Evolutionary conservation across 805 yeast genomes (phyloP).

Genomic region (Brettanomyces bruxellensis): DNA sequence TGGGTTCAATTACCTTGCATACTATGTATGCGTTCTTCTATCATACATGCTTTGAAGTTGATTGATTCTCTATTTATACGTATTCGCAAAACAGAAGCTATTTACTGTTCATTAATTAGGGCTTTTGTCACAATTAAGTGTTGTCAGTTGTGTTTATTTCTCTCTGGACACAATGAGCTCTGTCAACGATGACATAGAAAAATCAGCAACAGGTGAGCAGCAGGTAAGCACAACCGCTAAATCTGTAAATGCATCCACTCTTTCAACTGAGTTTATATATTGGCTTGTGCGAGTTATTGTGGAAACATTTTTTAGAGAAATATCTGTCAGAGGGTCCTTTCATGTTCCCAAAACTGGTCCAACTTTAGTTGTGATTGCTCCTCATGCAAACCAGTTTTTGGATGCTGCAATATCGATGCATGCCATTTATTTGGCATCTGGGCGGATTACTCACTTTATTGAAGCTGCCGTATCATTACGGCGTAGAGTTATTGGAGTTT

Average conservation of each 20-base stretch:
- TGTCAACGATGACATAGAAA: no score
- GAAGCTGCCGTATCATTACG: constrained; percentile 77
- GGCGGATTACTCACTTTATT: constrained; percentile 67
- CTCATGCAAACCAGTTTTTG: constrained; percentile 90
- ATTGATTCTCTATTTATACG: no score
- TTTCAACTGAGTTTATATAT: constrained; percentile 16
- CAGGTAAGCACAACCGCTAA: background rate
- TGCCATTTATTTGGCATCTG: constrained; percentile 56
- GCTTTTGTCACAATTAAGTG: no score
- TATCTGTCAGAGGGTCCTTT: constrained; percentile 81
- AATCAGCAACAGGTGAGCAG: background rate
- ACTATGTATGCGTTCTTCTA: no score
- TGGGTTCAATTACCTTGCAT: no score
- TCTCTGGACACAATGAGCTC: no score
- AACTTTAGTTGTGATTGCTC: constrained; percentile 89
- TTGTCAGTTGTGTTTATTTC: no score
- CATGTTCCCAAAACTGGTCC: constrained; percentile 65
- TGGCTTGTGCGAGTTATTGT: constrained; percentile 22
- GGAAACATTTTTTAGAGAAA: constrained; percentile 75
- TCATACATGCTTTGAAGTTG: no score
- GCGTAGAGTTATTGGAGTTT: constrained; percentile 58
- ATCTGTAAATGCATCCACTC: background rate
- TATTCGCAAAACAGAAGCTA: no score
- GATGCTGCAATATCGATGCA: constrained; percentile 63
- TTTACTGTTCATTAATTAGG: no score